Conservation (phyloP, 257 asterid genomes). For the Penstemon barbatus region DNA sequence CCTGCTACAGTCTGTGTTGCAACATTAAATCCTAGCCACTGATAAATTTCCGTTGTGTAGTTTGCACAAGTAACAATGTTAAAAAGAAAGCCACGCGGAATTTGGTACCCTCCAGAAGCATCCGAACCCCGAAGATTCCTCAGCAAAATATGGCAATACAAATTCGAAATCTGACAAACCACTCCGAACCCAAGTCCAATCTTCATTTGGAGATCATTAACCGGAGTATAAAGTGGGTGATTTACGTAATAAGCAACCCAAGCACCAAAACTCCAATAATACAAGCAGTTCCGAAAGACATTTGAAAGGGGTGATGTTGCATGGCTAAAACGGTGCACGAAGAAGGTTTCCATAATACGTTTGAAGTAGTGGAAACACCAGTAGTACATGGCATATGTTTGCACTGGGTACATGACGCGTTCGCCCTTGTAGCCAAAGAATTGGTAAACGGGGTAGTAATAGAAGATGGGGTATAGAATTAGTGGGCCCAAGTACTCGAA, state of each 20-base stretch:
- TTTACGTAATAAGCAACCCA: conserved; percentile 84
- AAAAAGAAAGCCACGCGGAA: conserved; percentile 87
- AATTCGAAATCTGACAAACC: conserved; percentile 82
- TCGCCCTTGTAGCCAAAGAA: conserved; percentile 71
- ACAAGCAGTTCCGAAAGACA: conserved; percentile 90
- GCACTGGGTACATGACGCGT: conserved; percentile 70
- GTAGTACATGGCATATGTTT: conserved; percentile 87
- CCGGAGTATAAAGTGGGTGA: conserved; percentile 93
- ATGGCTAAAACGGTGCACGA: conserved; percentile 96
- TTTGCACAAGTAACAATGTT: conserved; percentile 94
- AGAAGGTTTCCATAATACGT: conserved; percentile 90
- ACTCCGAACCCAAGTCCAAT: conserved; percentile 78
- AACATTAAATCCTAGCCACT: conserved; percentile 95
- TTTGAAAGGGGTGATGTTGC: conserved; percentile 95
- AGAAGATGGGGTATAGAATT: conserved; percentile 77
- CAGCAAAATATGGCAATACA: conserved; percentile 90
- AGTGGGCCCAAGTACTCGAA: conserved; percentile 93
- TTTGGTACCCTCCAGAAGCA: conserved; percentile 83
- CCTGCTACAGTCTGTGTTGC: conserved; percentile 95
- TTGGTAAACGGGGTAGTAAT: conserved; percentile 62
- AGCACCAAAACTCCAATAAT: conserved; percentile 94
- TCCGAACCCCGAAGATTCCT: conserved; percentile 73
- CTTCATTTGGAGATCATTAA: conserved; percentile 82
- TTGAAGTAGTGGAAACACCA: conserved; percentile 96
- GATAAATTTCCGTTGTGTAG: conserved; percentile 95